phyloP scores from a whole-genome alignment of 805 yeast species.

The Ascoidea rubescens region DNA sequence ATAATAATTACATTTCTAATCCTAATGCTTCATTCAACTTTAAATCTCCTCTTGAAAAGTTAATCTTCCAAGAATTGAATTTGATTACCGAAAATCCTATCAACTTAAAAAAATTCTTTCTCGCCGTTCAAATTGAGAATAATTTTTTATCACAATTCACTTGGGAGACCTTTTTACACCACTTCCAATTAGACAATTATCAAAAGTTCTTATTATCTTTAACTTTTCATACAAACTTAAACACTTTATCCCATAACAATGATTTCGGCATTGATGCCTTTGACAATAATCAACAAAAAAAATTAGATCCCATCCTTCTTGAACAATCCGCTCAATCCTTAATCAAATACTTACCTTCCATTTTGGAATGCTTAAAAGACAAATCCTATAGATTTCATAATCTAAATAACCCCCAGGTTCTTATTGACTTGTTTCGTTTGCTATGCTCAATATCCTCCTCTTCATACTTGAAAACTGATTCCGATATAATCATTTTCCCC shows the following conservation, averaged over 20 bases:
- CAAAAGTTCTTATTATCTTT: slow-evolving; percentile 14
- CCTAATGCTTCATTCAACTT: too few species aligned
- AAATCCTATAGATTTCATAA: neutral
- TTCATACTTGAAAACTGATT: too few species aligned
- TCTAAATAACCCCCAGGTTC: slow-evolving; percentile 5
- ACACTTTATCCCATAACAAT: too few species aligned
- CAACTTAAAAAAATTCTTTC: slow-evolving; percentile 5
- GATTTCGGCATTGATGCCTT: slow-evolving; percentile 7
- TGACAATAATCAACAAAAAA: slow-evolving; percentile 1
- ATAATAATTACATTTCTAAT: too few species aligned
- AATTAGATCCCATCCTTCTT: slow-evolving; percentile 1
- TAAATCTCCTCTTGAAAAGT: neutral
- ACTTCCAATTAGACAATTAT: slow-evolving; percentile 13
- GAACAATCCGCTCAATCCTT: neutral
- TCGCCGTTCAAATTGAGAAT: slow-evolving; percentile 12
- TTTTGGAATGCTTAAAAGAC: slow-evolving; percentile 3
- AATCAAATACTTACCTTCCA: slow-evolving; percentile 3
- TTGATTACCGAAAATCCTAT: slow-evolving; percentile 11
- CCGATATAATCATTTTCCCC: too few species aligned
- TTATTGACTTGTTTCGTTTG: slow-evolving; percentile 2
- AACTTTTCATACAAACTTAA: slow-evolving; percentile 7
- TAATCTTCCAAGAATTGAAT: slow-evolving; percentile 15
- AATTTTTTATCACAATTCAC: slow-evolving; percentile 18
- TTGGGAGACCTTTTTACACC: slow-evolving; percentile 19
- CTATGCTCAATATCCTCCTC: slow-evolving; percentile 2